Conservation (phyloP, 441 rosid genomes). For the Erodium moschatum region DNA sequence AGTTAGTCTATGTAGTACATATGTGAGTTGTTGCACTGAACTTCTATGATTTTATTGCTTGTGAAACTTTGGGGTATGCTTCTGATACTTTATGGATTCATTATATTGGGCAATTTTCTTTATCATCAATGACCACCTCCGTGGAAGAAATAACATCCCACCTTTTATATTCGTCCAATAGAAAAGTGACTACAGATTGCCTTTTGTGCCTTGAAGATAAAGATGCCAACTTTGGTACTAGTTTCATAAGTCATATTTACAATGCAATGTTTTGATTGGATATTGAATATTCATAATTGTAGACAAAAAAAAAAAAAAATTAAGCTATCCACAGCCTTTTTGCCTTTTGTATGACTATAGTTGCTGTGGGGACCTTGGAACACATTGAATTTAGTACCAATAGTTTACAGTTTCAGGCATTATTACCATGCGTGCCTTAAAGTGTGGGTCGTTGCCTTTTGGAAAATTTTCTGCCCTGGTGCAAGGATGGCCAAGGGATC, state of each 20-base stretch:
- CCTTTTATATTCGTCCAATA: too few species aligned
- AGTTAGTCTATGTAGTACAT: too few species aligned
- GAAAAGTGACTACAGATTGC: background rate
- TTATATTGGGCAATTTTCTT: background rate
- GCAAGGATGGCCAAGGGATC: constrained; percentile 87
- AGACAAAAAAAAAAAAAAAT: background rate
- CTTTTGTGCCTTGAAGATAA: background rate
- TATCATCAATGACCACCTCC: background rate
- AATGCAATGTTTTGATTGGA: background rate
- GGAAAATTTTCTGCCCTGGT: constrained; percentile 85
- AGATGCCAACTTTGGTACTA: background rate
- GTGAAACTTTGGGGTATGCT: background rate
- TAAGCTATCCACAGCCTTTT: background rate
- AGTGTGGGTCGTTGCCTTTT: constrained; percentile 28
- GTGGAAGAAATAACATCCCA: background rate
- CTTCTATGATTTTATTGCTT: background rate
- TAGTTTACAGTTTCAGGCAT: constrained; percentile 2
- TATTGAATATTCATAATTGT: background rate
- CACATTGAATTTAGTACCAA: background rate
- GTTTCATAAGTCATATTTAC: background rate
- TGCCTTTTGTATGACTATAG: background rate
- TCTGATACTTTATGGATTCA: too few species aligned
- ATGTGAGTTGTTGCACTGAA: background rate
- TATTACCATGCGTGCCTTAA: background rate
- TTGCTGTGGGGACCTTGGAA: constrained; percentile 2